Conservation (phyloP, 768 basidiomycete genomes). For the Mycena crocata region DNA sequence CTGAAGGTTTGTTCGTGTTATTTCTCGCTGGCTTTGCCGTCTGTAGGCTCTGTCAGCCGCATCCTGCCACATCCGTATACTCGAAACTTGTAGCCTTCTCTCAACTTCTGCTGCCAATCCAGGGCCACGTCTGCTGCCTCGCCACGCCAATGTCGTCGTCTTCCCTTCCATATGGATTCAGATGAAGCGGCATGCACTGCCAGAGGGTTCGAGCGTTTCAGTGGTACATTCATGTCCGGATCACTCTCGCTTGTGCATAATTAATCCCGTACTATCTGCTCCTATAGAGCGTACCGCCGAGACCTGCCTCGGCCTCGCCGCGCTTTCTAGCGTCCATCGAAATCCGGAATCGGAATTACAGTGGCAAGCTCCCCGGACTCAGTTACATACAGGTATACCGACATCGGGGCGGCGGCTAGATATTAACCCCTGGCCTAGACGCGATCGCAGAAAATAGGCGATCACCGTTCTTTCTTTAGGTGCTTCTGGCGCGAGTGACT, state of each 20-base stretch:
- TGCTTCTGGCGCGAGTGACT: background rate
- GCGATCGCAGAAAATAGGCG: background rate
- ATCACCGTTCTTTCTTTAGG: background rate
- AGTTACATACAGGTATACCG: background rate
- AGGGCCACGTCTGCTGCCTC: conserved; percentile 7
- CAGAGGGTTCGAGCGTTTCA: conserved; percentile 7
- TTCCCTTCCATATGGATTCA: background rate
- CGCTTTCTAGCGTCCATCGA: background rate
- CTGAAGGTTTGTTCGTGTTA: background rate
- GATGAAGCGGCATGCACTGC: conserved; percentile 8
- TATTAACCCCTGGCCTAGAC: background rate
- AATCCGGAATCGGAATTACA: background rate
- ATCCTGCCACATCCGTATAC: too few species aligned
- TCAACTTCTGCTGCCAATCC: conserved; percentile 21
- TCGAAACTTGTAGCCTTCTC: too few species aligned
- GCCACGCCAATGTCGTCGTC: conserved; percentile 8
- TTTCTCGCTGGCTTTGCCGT: too few species aligned
- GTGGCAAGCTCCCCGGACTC: background rate
- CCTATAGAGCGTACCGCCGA: background rate
- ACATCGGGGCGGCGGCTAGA: conserved; percentile 1
- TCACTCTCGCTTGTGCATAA: conserved; percentile 6
- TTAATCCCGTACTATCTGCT: background rate
- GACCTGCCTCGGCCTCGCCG: conserved; percentile 14
- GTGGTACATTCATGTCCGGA: background rate
- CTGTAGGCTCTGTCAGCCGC: background rate